Base-by-base conservation (phyloP, 202 grass and related monocot species). In the Panicum hallii region DNA sequence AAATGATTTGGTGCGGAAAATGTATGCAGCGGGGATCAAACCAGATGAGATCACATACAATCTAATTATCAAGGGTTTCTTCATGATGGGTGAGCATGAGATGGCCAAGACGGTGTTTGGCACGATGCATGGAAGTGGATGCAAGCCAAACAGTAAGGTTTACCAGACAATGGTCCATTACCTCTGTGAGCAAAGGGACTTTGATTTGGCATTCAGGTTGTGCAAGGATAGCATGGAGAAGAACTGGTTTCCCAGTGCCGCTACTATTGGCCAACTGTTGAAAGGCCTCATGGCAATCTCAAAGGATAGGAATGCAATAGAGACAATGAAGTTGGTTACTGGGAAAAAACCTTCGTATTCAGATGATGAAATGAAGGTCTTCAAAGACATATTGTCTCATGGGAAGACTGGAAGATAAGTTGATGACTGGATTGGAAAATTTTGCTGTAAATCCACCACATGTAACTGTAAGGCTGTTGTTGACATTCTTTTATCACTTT, bases 131-230 rank as follows among this genome's bases (percentile, higher is more conserved):
- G 90, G 86, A 82, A 92, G 93, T 63, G 91, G 89, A 85, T 94
- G 89, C 74, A 88, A 95, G 50, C 93, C 91, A 70, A 95, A 95
- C 75, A 55, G 20, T 40, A 94, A 89, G 67, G 85, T 99, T 84
- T 99, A 92, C 84, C 93, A 99, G 86, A 99, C 96, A 36, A 99
- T 95, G 91, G 67, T 99, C 74, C 96, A 99, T 92, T 99, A 95
- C 76, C 91, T 99, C 61, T 95, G 90, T 70, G 67, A 94, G 73
- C 82, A 46, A 81, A 89, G 58, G 77, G 87, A 99, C 28, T 94
- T 94, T 67, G 84, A 89, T 83, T 79, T 91, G 70, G 88, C 89
- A 84, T 95, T 91, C 62, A 95, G 84, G 61, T 79, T 95, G 36
- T 99, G 93, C 63, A 94, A 92, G 82, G 88, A 89, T 14, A 88